These are phyloP conservation scores for Posidonia oceanica DNA, from an alignment of 116 monocot species.

Conservation along the genomic window DNA sequence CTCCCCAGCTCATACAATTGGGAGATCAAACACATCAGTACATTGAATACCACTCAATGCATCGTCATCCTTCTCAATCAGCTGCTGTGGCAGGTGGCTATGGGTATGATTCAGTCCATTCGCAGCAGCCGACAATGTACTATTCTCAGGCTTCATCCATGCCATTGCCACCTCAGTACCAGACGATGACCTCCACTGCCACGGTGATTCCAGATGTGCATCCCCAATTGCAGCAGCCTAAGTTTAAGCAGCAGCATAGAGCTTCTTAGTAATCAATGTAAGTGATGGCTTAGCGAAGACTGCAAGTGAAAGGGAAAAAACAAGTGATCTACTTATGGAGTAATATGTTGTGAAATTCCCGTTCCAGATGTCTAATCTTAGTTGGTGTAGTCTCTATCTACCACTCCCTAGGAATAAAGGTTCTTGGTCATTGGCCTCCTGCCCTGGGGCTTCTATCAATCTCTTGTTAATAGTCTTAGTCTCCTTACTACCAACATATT, in stretches of 20 bases:
- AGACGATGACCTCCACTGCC: not conserved
- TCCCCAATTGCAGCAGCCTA: constrained; percentile 1
- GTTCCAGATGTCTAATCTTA: not conserved
- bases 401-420: not conserved
- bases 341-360: not conserved
- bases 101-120: not conserved
- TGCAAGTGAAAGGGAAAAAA: not conserved
- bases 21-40: constrained; percentile 1
- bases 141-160: constrained; percentile 2
- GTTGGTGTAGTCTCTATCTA: not conserved
- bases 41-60: not conserved
- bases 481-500: too few species aligned
- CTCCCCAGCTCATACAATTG: not conserved
- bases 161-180: not conserved
- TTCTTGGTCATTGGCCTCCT: not conserved
- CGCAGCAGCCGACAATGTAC: constrained; percentile 5
- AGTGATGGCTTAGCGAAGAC: not conserved
- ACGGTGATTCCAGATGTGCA: not conserved
- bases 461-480: too few species aligned
- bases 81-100: not conserved
- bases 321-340: not conserved
- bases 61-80: not conserved
- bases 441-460: too few species aligned
- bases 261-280: constrained; percentile 1
- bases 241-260: not conserved